Base-by-base conservation (phyloP, 768 basidiomycete species). In the Mrakia blollopis region DNA sequence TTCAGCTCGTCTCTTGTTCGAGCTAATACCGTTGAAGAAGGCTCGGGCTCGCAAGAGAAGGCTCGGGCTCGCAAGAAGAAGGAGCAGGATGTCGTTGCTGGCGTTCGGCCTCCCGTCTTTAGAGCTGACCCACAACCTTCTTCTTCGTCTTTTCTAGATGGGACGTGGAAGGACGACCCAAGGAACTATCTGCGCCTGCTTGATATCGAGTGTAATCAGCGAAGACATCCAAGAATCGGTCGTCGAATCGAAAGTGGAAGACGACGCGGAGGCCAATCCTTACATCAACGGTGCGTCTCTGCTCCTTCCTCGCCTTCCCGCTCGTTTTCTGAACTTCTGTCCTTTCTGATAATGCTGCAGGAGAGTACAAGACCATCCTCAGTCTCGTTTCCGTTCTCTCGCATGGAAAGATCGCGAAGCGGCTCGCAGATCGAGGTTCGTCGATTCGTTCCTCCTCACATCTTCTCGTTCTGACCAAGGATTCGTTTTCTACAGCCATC, bases 331-430 rank as follows among this genome's bases (percentile, higher is more conserved):
- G 30, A 47, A 8, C 11, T 32, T 23, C 0, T 6, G 25, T 32
- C 35, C 14, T 39, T n/a, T 32, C 37, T 16, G 0, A 6, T 47
- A 23, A 11, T 71, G 47, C n/a, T 78, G 44, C 44, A 95, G 95
- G 95, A 54, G 95, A 98, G 81, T 99, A 98, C 86, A 98, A 98
- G 86, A 92, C 91, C 5, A 97, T 98, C 79, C 85, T 99, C 60
- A 94, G 95, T 79, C 90, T 99, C 75, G 93, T 97, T 65, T 91
- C 93, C 7, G 91, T 98, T 16, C 87, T 98, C 41, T 91, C 92
- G 11, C 88, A 95, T 80, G 96, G 97, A 28, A 98, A 98, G 83
- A 85, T 90, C 14, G 96, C 97, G 16, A 99, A 99, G 84, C 88
- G 89, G 60, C 83, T 98, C 78, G 32, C 93, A 91, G 2, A 89